These are phyloP conservation scores for Cyberlindnera nakhonratchasimensis DNA, from an alignment of 805 yeast genomes.

Conservation along the genomic window DNA sequence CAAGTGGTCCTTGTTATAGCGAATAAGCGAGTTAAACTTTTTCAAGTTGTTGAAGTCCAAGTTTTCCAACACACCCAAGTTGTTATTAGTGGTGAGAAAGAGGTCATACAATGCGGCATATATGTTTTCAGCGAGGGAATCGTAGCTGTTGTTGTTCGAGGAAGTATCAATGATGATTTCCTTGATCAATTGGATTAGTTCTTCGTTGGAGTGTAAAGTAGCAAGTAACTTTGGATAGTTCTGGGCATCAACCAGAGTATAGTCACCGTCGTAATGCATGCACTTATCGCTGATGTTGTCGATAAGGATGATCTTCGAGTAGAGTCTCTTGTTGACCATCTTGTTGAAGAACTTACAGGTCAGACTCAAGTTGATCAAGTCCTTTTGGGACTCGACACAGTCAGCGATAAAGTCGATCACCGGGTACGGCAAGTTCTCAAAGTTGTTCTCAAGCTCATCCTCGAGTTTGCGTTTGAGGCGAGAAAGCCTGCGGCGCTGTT, in stretches of 20 bases:
- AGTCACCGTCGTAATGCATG: constrained; percentile 23
- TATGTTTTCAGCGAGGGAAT: constrained; percentile 21
- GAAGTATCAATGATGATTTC: constrained; percentile 30
- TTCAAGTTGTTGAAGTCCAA: constrained; percentile 27
- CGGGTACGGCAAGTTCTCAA: constrained; percentile 29
- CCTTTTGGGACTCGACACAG: constrained; percentile 28
- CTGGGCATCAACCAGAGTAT: constrained; percentile 23
- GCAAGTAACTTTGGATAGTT: constrained; percentile 29
- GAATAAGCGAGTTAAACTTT: constrained; percentile 26
- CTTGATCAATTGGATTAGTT: constrained; percentile 20
- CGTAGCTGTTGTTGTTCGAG: constrained; percentile 23
- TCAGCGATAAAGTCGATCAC: constrained; percentile 28
- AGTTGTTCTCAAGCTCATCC: constrained; percentile 19
- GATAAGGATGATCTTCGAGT: constrained; percentile 26
- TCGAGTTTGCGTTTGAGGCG: constrained; percentile 5
- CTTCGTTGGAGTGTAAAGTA: constrained; percentile 27
- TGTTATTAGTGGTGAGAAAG: constrained; percentile 27
- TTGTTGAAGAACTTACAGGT: constrained; percentile 28
- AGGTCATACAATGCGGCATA: constrained; percentile 27
- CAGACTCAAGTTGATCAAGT: constrained; percentile 25
- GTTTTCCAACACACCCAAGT: constrained; percentile 24
- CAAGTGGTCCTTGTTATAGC: constrained; percentile 25
- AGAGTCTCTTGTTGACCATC: constrained; percentile 27
- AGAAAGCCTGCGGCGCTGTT: constrained; percentile 19
- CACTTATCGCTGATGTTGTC: constrained; percentile 23